Percentiles rank a stretch among this genome's conserved stretches.
These are phyloP conservation scores for Clavulina sp. DNA, from an alignment of 768 basidiomycete genomes.

Conservation along the genomic window DNA sequence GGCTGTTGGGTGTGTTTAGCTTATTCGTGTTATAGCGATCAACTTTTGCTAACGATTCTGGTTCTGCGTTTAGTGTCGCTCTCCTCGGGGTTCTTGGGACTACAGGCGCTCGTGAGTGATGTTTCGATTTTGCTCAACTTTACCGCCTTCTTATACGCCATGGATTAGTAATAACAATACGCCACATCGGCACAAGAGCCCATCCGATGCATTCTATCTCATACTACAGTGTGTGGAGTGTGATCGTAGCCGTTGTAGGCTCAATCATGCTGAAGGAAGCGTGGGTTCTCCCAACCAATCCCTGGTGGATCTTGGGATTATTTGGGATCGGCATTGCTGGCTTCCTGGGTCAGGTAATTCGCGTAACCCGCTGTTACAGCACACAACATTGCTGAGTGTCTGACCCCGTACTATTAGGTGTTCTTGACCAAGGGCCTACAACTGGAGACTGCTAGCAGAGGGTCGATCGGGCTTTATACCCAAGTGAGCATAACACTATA, in stretches of 20 bases:
- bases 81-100: constrained; percentile 48
- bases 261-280: constrained; percentile 11
- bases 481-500: constrained; percentile 23
- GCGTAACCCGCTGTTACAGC: too few species aligned
- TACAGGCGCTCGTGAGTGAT: constrained; percentile 49
- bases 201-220: constrained; percentile 55
- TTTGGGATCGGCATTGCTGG: constrained; percentile 21
- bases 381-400: too few species aligned
- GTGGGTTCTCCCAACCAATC: constrained; percentile 13
- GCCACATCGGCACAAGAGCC: constrained; percentile 59
- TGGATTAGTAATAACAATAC: constrained; percentile 37
- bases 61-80: constrained; percentile 28
- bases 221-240: constrained; percentile 45
- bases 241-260: constrained; percentile 20
- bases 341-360: too few species aligned
- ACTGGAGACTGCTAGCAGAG: constrained; percentile 46
- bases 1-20: constrained; percentile 43
- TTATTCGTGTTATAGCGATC: neutral
- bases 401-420: constrained; percentile 23
- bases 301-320: constrained; percentile 13
- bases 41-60: constrained; percentile 1
- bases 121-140: too few species aligned
- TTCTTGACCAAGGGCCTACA: constrained; percentile 45
- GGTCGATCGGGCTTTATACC: constrained; percentile 42
- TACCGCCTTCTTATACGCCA: too few species aligned